Base-by-base conservation (phyloP, 2,329 filamentous ascomycete species). In the Cladophialophora chaetospira region DNA sequence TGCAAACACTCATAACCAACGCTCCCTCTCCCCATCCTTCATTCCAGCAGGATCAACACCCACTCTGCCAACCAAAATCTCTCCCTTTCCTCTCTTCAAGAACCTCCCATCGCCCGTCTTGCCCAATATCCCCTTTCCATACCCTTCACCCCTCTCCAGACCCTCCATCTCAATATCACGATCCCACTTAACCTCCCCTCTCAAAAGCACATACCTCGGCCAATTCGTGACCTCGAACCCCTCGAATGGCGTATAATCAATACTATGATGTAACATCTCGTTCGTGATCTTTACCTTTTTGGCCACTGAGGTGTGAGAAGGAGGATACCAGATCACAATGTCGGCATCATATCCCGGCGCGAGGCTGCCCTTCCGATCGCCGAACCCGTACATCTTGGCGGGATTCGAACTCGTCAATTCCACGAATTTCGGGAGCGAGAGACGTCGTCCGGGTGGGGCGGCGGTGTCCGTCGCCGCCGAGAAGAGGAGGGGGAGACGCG, bases 261-360 rank as follows among this genome's bases (percentile, higher is more conserved):
- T 68, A 35, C 67, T 64, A 45, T 73, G 71, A 26, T 72, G 70
- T 40, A 73, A 61, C 58, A 68, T 67, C 1, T 58, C 61, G 45
- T 77, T 74, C 25, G 64, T 68, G 36, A 53, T 35, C 36, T 45
- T 48, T 31, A 47, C 36, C 2, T 47, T 55, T n/a, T 25, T 36
- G 2, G 31, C 8, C 9, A 25, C 17, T 3, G 51, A 55, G 58
- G 47, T 62, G 62, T 60, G 63, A 4, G 40, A 21, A 0, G 56
- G 45, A 11, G 70, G 70, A 65, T 76, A 73, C 75, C 75, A 74
- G 35, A 78, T 73, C 11, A 74, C 70, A 9, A 77, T 54, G 58
- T 77, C 76, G 1, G 75, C 75, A 61, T 77, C 75, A 50, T 71
- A 72, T 1, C 73, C 75, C 3, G 75, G 74, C 0, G 71, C 69